These are phyloP conservation scores for Pholiota adiposa DNA, from an alignment of 1,284 basidiomycete genomes.

Conservation along the genomic window DNA sequence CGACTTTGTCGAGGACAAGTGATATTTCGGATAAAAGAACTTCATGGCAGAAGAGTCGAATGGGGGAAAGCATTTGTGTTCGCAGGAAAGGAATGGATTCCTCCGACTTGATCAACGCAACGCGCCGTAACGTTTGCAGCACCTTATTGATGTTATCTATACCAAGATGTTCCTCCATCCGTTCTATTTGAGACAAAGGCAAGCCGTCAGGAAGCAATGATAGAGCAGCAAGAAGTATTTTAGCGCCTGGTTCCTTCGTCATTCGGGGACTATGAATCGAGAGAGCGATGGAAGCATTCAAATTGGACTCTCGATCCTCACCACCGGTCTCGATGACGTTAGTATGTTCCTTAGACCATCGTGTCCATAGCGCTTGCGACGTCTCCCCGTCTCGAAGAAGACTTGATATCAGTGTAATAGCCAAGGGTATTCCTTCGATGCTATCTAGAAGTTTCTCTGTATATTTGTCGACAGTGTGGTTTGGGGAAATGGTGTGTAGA, in stretches of 20 bases:
- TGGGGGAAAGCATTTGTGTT: background rate
- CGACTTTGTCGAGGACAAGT: background rate
- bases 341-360: background rate
- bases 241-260: too few species aligned
- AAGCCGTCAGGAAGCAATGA: background rate
- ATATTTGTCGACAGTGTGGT: background rate
- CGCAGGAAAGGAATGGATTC: background rate
- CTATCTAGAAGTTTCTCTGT: background rate
- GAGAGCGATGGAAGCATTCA: background rate
- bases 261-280: background rate
- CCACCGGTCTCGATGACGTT: background rate
- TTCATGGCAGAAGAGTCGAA: background rate
- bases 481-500: background rate
- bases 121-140: background rate
- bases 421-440: background rate
- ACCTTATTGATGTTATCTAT: background rate
- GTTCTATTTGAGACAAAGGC: background rate
- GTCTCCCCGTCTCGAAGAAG: background rate
- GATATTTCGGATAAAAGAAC: background rate
- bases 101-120: background rate
- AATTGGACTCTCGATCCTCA: background rate
- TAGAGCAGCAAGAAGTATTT: background rate
- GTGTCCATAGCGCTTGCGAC: background rate
- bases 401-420: background rate
- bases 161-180: background rate